phyloP scores from a whole-genome alignment of 306 rosid genomes.

The Cotoneaster glaucophyllus region DNA sequence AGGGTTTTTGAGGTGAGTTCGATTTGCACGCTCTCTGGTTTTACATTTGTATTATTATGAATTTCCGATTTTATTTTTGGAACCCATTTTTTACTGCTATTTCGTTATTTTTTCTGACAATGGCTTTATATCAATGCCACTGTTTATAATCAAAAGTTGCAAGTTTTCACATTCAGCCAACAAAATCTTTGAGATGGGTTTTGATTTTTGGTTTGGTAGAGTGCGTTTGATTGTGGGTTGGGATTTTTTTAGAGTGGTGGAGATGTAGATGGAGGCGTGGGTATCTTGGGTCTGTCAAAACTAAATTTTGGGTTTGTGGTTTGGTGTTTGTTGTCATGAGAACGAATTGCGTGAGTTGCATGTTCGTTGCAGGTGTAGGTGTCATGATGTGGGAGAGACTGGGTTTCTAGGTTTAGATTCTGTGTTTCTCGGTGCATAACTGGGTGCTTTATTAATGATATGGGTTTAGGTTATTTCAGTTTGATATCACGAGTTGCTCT shows the following conservation, averaged over 20 bases:
- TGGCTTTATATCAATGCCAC: neutral
- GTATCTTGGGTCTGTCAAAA: neutral
- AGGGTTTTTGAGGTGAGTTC: neutral
- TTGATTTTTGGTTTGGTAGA: neutral
- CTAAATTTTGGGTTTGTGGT: neutral
- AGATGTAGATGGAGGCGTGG: neutral
- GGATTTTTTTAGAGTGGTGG: neutral
- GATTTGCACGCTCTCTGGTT: neutral
- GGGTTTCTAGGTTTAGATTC: neutral
- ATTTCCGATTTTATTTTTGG: neutral
- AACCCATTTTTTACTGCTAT: neutral
- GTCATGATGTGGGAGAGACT: neutral
- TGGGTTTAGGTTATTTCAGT: neutral
- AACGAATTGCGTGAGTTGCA: neutral
- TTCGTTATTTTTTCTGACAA: neutral
- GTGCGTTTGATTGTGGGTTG: neutral
- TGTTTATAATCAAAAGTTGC: neutral
- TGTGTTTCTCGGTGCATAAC: neutral
- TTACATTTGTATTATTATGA: neutral
- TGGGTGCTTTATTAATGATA: neutral
- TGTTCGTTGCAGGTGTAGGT: neutral
- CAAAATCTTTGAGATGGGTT: neutral
- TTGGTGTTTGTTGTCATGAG: neutral
- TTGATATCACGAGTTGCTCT: neutral
- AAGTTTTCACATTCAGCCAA: neutral